A percentile compares a stretch with the other conserved stretches of the same genome.
Evolutionary conservation across 352 stramenopile species (phyloP).

Genomic region (Globisporangium megalacanthum): DNA sequence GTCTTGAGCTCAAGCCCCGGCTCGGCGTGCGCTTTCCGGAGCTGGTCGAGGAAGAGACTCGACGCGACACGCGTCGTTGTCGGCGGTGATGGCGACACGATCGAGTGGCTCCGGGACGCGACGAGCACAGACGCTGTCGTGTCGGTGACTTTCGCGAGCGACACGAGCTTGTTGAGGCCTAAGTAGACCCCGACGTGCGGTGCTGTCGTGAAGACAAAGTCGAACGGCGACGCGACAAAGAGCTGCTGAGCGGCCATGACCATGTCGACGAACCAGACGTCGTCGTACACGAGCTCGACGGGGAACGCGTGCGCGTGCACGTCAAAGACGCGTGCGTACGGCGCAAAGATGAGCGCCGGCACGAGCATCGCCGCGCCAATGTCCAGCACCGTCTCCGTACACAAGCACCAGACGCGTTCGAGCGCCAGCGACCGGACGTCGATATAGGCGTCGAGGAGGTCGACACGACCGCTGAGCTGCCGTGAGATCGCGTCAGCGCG

Average conservation of each 20-base stretch:
- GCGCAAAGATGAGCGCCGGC: conserved; percentile 13
- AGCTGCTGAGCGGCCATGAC: conserved; percentile 23
- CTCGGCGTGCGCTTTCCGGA: too few relatives aligned
- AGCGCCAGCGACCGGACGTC: conserved; percentile 2
- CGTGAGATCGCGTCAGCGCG: conserved; percentile 3
- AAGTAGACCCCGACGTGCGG: conserved; percentile 18
- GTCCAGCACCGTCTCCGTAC: conserved; percentile 16
- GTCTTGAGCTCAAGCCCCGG: too few relatives aligned
- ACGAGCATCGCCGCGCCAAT: conserved; percentile 8
- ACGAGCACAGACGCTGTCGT: conserved; percentile 9
- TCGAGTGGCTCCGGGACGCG: too few relatives aligned
- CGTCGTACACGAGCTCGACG: conserved; percentile 9
- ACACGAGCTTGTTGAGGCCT: too few relatives aligned
- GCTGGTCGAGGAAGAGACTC: too few relatives aligned
- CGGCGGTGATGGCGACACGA: too few relatives aligned
- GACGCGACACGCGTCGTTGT: too few relatives aligned
- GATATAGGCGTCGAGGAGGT: too few relatives aligned
- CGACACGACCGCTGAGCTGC: too few relatives aligned
- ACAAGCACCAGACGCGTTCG: conserved; percentile 15
- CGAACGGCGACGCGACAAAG: conserved; percentile 8
- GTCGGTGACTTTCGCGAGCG: too few relatives aligned
- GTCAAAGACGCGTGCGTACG: conserved; percentile 14
- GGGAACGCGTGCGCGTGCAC: conserved; percentile 1
- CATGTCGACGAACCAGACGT: conserved; percentile 17
- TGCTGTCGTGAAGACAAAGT: conserved; percentile 18